A percentile compares a stretch with the other conserved stretches of the same genome.
Conservation (phyloP, 2,329 filamentous ascomycete genomes). For the Sporothrix sp. region DNA sequence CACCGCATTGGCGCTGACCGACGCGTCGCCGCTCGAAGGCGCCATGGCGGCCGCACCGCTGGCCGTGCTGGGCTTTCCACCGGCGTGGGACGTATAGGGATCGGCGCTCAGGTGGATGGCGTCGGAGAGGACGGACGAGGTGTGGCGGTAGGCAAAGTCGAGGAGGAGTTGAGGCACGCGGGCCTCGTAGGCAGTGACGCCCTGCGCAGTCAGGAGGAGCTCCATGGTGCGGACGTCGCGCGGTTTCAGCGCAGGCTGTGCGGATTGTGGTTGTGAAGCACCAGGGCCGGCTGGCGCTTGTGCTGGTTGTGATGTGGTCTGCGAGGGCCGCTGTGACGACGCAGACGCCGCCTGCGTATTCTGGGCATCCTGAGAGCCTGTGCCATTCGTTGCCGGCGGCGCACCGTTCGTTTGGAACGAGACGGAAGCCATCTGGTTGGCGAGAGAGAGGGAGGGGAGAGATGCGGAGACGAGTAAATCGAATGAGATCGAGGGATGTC, state of each 20-base stretch:
- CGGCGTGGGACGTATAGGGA: conserved; percentile 53
- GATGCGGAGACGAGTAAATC: neutral
- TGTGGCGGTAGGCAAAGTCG: conserved; percentile 80
- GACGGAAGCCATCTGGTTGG: conserved; percentile 13
- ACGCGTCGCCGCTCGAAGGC: conserved; percentile 39
- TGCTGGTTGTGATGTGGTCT: conserved; percentile 1
- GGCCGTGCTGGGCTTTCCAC: conserved; percentile 39
- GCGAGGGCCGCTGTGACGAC: neutral
- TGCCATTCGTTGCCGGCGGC: conserved; percentile 26
- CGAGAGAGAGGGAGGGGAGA: neutral
- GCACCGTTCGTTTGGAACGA: conserved; percentile 46
- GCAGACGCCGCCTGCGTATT: conserved; percentile 19
- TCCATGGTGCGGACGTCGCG: conserved; percentile 73
- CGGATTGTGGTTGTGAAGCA: conserved; percentile 12
- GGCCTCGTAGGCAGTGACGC: conserved; percentile 70
- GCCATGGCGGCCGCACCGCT: conserved; percentile 40
- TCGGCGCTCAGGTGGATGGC: conserved; percentile 59
- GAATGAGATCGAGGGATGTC: neutral
- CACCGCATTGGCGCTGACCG: conserved; percentile 57
- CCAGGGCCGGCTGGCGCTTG: neutral
- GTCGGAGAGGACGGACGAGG: conserved; percentile 60
- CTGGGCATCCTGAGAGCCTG: too few species aligned
- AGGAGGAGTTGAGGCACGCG: conserved; percentile 74
- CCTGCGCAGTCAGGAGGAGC: conserved; percentile 67
- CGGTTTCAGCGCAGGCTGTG: conserved; percentile 46